Conservation (phyloP, 2,329 filamentous ascomycete genomes). For the Monascus ruber region DNA sequence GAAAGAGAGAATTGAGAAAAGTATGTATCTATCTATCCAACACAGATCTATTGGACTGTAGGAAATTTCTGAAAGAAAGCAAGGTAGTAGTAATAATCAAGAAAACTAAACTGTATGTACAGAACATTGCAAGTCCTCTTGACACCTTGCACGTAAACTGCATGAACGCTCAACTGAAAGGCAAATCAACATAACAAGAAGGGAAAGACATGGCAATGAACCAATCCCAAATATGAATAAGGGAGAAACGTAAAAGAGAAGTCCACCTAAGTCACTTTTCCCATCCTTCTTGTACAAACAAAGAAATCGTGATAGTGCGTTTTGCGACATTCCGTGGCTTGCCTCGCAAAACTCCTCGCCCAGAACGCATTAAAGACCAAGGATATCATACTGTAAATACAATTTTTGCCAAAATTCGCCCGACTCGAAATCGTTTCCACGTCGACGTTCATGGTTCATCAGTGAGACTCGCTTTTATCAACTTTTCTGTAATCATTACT, state of each 20-base stretch:
- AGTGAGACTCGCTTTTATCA: no score
- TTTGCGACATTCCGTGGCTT: neutral
- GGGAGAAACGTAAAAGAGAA: neutral
- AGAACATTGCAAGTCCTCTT: slow-evolving; percentile 9
- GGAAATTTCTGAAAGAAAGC: no score
- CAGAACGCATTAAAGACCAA: slow-evolving; percentile 1
- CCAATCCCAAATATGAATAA: neutral
- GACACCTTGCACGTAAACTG: slow-evolving; percentile 10
- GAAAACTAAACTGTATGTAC: slow-evolving; percentile 9
- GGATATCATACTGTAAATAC: slow-evolving; percentile 2
- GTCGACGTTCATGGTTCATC: slow-evolving; percentile 4
- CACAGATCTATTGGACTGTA: no score
- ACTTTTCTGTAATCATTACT: neutral
- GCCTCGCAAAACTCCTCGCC: neutral
- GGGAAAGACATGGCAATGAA: neutral
- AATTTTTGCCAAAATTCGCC: slow-evolving; percentile 2
- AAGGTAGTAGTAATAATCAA: neutral
- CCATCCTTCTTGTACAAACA: slow-evolving; percentile 1
- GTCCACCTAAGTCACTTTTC: neutral
- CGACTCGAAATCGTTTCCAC: slow-evolving; percentile 3
- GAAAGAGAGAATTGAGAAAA: no score
- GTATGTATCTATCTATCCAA: no score
- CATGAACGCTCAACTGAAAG: slow-evolving; percentile 7
- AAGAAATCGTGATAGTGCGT: neutral
- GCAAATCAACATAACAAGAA: slow-evolving; percentile 1